phyloP scores from a whole-genome alignment of 2,329 filamentous ascomycete species.

The Hymenoscyphus salicellus region DNA sequence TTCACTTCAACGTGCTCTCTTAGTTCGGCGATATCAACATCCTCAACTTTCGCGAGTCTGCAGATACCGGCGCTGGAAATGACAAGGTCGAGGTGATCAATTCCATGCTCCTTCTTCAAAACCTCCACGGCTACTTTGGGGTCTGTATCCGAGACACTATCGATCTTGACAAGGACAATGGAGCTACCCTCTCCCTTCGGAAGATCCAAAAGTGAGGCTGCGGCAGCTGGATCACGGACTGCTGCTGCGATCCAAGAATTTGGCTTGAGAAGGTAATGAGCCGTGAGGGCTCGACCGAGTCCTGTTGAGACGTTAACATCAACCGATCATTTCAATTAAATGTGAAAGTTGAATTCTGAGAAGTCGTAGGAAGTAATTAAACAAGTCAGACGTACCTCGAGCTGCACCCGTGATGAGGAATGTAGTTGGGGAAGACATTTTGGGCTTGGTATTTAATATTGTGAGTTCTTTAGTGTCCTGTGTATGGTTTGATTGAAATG shows the following conservation, averaged over 20 bases:
- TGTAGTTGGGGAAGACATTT: no score
- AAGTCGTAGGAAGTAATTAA: no score
- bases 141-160: slow-evolving; percentile 19
- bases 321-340: no score
- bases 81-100: slow-evolving; percentile 36
- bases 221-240: slow-evolving; percentile 1
- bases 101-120: neutral
- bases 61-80: slow-evolving; percentile 39
- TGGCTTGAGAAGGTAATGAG: slow-evolving; percentile 14
- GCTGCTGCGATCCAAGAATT: slow-evolving; percentile 15
- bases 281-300: slow-evolving; percentile 15
- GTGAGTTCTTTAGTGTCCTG: no score
- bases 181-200: neutral
- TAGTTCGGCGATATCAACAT: slow-evolving; percentile 24
- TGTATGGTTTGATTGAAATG: no score
- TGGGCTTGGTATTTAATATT: no score
- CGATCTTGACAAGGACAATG: slow-evolving; percentile 39
- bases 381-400: no score
- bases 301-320: slow-evolving; percentile 7
- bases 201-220: neutral
- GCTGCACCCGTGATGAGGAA: no score
- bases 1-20: slow-evolving; percentile 30
- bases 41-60: neutral
- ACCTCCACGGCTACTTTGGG: neutral
- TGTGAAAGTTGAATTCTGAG: no score